Base-by-base conservation (phyloP, 352 stramenopile genomes). In the Globisporangium splendens region DNA sequence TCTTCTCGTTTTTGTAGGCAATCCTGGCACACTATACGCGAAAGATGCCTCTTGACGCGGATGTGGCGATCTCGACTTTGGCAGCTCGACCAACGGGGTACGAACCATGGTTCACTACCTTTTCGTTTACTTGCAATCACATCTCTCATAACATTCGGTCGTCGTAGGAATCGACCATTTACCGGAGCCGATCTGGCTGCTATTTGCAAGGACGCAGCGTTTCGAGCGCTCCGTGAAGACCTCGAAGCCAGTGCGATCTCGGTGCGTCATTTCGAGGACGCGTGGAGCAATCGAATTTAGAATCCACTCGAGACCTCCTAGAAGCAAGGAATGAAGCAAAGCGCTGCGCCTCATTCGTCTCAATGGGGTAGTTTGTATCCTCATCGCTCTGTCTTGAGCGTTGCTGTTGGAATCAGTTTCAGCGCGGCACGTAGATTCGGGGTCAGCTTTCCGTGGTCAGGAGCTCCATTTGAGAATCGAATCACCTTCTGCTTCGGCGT, bases 171-270 rank as follows among this genome's bases (percentile, higher is more conserved):
- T 50, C 60, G 66, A 21, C 46, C 48, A 0, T 79, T 91, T 49
- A 86, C 83, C 0, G 83, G 83, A 18, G 84, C 81, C 17, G 81
- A 91, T 10, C 58, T 93, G 20, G 70, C 74, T 13, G 80, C 78
- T 31, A 64, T 91, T 24, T 93, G 84, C 66, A 91, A 91, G 31
- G 81, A 91, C 61, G 81, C 84, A n/a, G 84, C 81, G 3, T 85
- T 93, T 41, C 76, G 73, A n/a, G 74, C 84, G 17, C 73, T 93
- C 60, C 84, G 84, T 14, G 72, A 91, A 61, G 59, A 84, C 60
- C 66, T 83, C 2, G 63, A 86, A 44, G 73, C 73, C 1, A 53
- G 46, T 6, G 47, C 15, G 28, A 65, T 89, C n/a, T 8, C 24
- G 22, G 65, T 72, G 46, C 60, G 48, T 1, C 75, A 89, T 59